Evolutionary conservation across 805 yeast species (phyloP).

Genomic region (Yarrowia deformans): DNA sequence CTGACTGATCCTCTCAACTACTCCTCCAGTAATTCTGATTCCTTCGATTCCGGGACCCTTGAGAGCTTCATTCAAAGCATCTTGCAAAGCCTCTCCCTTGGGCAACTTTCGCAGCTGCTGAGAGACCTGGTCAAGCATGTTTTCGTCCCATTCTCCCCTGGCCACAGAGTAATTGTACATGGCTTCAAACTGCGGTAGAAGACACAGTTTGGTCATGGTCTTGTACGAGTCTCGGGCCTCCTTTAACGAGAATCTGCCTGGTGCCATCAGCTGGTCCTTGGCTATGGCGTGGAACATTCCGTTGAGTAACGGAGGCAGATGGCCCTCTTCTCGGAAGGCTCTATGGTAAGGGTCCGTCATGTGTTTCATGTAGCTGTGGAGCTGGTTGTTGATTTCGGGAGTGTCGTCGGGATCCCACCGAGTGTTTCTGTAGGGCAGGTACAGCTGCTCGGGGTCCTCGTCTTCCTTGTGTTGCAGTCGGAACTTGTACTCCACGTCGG

Average conservation of each 20-base stretch:
- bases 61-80: not conserved
- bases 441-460: slow-evolving; percentile 6
- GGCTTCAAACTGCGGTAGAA: slow-evolving; percentile 9
- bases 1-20: not conserved
- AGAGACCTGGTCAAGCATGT: not conserved
- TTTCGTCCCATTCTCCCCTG: slow-evolving; percentile 3
- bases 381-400: not conserved
- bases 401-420: slow-evolving; percentile 26
- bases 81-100: not conserved
- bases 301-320: slow-evolving; percentile 2
- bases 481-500: slow-evolving; percentile 14
- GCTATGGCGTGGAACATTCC: slow-evolving; percentile 16
- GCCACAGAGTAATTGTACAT: slow-evolving; percentile 4
- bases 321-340: not conserved
- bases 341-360: slow-evolving; percentile 11
- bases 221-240: slow-evolving; percentile 1
- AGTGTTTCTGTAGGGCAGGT: slow-evolving; percentile 14
- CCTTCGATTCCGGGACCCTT: slow-evolving; percentile 17
- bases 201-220: not conserved
- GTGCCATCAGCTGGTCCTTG: slow-evolving; percentile 2
- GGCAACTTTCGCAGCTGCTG: slow-evolving; percentile 13
- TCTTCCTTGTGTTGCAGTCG: not conserved
- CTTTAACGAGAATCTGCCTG: not conserved
- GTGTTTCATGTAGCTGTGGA: not conserved
- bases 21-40: not conserved